A percentile compares a stretch with the other conserved stretches of the same genome.
These are phyloP conservation scores for Pythium dissimile DNA, from an alignment of 352 stramenopile genomes.

Conservation along the genomic window DNA sequence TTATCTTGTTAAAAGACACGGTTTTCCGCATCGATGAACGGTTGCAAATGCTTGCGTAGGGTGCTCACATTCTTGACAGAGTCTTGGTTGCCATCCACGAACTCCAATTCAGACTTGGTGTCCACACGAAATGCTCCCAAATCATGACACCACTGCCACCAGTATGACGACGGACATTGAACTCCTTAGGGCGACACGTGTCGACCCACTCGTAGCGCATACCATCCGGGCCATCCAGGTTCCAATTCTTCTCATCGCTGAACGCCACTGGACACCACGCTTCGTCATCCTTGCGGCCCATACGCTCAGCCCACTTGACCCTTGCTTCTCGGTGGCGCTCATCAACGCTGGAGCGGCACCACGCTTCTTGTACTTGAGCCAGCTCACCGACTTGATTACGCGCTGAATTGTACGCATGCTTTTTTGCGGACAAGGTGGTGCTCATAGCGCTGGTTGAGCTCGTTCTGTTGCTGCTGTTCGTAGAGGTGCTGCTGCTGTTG, in stretches of 20 bases:
- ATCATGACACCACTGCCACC: not conserved
- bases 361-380: not conserved
- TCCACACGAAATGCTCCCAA: not conserved
- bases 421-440: not conserved
- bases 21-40: not conserved
- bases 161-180: not conserved
- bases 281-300: not conserved
- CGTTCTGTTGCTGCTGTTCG: too few species aligned
- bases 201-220: constrained; percentile 1
- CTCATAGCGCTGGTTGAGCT: too few species aligned
- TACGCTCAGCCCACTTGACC: not conserved
- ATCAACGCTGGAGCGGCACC: not conserved
- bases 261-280: not conserved
- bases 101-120: not conserved
- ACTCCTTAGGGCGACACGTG: not conserved
- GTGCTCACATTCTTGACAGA: not conserved
- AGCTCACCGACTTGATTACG: not conserved
- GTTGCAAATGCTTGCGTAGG: not conserved
- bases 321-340: not conserved
- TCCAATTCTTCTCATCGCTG: not conserved
- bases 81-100: not conserved
- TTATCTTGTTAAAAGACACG: constrained; percentile 6
- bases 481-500: too few species aligned
- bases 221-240: not conserved
- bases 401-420: not conserved